Conservation (phyloP, 495 filamentous ascomycete species). For the Aspergillus panamensis region DNA sequence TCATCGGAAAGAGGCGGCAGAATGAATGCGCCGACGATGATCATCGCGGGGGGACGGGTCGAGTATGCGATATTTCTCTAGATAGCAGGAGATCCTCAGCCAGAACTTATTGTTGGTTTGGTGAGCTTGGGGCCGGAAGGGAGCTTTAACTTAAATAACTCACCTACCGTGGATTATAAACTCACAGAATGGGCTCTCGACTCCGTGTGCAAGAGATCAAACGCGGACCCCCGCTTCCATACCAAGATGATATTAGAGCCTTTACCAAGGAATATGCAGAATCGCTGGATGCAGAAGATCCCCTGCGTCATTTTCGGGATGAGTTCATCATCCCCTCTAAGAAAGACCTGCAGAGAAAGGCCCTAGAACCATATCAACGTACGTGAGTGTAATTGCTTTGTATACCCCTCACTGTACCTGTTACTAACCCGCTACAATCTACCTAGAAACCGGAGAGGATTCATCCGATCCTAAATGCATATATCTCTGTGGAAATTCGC, state of each 20-base stretch:
- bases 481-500: constrained; percentile 96
- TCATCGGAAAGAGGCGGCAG: constrained; percentile 28
- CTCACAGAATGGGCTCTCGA: constrained; percentile 25
- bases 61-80: neutral
- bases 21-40: constrained; percentile 21
- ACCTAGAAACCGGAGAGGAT: constrained; percentile 31
- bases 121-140: too few species aligned
- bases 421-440: constrained; percentile 5
- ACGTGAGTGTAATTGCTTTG: constrained; percentile 16
- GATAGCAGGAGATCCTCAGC: neutral
- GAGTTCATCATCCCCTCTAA: constrained; percentile 87
- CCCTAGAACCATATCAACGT: constrained; percentile 43
- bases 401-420: neutral
- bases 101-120: neutral
- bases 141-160: neutral
- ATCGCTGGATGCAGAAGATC: constrained; percentile 65
- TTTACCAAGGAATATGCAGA: constrained; percentile 55
- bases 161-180: neutral
- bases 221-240: constrained; percentile 31
- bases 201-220: constrained; percentile 32
- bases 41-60: constrained; percentile 16
- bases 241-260: constrained; percentile 40
- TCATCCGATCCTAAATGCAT: constrained; percentile 51
- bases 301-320: constrained; percentile 59
- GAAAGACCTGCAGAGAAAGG: constrained; percentile 67